Conservation (phyloP, 768 basidiomycete genomes). For the Boletus reticuloceps region DNA sequence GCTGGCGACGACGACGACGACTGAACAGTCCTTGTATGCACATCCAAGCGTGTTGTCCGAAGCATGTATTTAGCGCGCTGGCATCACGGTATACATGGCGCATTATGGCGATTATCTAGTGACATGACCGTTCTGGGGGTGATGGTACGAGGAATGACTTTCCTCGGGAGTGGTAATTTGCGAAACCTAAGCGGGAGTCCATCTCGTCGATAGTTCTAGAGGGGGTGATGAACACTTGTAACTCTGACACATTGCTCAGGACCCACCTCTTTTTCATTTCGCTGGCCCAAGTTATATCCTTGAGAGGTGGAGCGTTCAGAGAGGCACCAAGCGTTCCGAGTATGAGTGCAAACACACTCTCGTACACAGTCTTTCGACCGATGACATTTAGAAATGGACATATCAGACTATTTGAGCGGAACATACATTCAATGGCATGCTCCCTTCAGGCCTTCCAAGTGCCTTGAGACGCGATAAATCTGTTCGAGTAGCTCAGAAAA, state of each 20-base stretch:
- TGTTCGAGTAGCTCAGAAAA: slow-evolving; percentile 28
- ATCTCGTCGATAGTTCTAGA: slow-evolving; percentile 71
- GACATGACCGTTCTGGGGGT: slow-evolving; percentile 3
- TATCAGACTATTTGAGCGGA: neutral
- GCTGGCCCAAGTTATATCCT: slow-evolving; percentile 85
- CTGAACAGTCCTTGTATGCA: slow-evolving; percentile 11
- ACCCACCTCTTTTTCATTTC: slow-evolving; percentile 82
- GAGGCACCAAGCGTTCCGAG: slow-evolving; percentile 72
- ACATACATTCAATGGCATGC: slow-evolving; percentile 62
- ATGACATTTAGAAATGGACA: neutral
- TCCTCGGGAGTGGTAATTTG: slow-evolving; percentile 61
- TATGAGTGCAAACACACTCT: slow-evolving; percentile 61
- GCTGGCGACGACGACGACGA: slow-evolving; percentile 32
- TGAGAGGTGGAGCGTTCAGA: slow-evolving; percentile 63
- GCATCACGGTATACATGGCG: neutral
- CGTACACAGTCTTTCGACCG: slow-evolving; percentile 56
- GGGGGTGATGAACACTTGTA: neutral
- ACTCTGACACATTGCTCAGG: neutral
- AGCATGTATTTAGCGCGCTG: slow-evolving; percentile 1
- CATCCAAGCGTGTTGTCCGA: neutral
- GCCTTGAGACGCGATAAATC: slow-evolving; percentile 78
- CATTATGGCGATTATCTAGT: neutral
- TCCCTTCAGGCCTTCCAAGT: slow-evolving; percentile 65
- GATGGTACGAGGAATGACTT: slow-evolving; percentile 27
- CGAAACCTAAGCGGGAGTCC: slow-evolving; percentile 65